These are phyloP conservation scores for Elongisporangium undulatum DNA, from an alignment of 352 stramenopile genomes.

Conservation along the genomic window DNA sequence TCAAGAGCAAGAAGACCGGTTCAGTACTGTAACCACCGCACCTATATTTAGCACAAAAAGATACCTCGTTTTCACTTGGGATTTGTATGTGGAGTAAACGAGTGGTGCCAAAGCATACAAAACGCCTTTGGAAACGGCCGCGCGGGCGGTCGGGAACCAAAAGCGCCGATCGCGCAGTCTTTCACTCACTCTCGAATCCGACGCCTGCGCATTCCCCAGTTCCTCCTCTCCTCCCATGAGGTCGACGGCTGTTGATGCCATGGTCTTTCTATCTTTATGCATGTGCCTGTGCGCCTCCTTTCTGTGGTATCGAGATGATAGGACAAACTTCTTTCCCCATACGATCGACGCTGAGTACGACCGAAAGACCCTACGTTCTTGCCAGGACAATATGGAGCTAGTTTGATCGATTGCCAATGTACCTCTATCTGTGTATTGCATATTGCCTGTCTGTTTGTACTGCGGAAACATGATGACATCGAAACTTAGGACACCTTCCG, in stretches of 20 bases:
- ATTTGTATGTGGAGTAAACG: neutral
- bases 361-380: conserved; percentile 69
- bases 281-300: conserved; percentile 1
- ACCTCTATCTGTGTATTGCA: conserved; percentile 8
- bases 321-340: conserved; percentile 81
- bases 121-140: neutral
- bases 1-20: neutral
- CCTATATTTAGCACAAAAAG: neutral
- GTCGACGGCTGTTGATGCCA: neutral
- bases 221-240: neutral
- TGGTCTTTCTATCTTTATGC: neutral
- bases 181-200: neutral
- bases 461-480: conserved; percentile 57
- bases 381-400: conserved; percentile 52
- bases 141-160: neutral
- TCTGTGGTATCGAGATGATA: conserved; percentile 60
- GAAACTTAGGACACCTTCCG: conserved; percentile 83
- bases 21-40: neutral
- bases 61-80: neutral
- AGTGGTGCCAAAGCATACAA: neutral
- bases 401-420: conserved; percentile 51
- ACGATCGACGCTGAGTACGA: conserved; percentile 69
- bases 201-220: neutral
- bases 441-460: conserved; percentile 16
- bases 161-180: neutral